These are phyloP conservation scores for Geopyxis carbonaria DNA, from an alignment of 495 filamentous ascomycete species.

Conservation along the genomic window DNA sequence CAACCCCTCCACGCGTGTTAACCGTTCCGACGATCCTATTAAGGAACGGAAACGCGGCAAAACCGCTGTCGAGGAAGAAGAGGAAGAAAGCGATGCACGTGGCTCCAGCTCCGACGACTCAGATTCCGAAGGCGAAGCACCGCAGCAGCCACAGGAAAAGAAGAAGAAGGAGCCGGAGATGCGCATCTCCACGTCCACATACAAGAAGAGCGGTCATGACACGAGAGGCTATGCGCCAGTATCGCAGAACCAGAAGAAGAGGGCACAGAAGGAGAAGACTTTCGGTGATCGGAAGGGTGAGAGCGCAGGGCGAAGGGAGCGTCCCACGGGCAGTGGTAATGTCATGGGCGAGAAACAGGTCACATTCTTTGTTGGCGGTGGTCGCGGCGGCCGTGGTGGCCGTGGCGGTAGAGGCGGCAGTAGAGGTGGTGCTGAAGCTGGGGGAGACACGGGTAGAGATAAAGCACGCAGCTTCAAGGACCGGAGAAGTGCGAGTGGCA, in stretches of 20 bases:
- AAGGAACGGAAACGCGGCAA: slow-evolving; percentile 30
- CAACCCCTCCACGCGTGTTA: slow-evolving; percentile 57
- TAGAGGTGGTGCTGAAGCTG: slow-evolving; percentile 17
- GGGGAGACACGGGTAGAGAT: slow-evolving; percentile 12
- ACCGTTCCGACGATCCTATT: slow-evolving; percentile 12
- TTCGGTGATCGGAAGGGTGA: slow-evolving; percentile 54
- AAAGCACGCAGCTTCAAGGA: slow-evolving; percentile 32
- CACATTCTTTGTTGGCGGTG: slow-evolving; percentile 52
- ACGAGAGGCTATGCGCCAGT: slow-evolving; percentile 23
- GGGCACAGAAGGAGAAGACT: slow-evolving; percentile 36
- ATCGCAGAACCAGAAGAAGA: slow-evolving; percentile 27
- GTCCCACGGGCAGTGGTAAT: slow-evolving; percentile 34
- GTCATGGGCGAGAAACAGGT: slow-evolving; percentile 72
- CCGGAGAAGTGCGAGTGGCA: slow-evolving; percentile 53
- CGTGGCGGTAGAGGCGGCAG: slow-evolving; percentile 40
- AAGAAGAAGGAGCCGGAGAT: slow-evolving; percentile 29
- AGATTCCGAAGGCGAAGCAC: slow-evolving; percentile 6
- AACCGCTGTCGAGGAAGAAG: slow-evolving; percentile 50
- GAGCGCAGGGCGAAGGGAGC: slow-evolving; percentile 31
- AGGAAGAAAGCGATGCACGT: slow-evolving; percentile 28
- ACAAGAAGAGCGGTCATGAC: slow-evolving; percentile 38
- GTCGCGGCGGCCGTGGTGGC: slow-evolving; percentile 33
- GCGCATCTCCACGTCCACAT: slow-evolving; percentile 53
- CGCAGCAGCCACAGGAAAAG: not conserved
- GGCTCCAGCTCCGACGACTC: slow-evolving; percentile 7